Evolutionary conservation across 2,329 filamentous ascomycete genomes (phyloP).

Genomic region (Gnomoniopsis smithogilvyi): DNA sequence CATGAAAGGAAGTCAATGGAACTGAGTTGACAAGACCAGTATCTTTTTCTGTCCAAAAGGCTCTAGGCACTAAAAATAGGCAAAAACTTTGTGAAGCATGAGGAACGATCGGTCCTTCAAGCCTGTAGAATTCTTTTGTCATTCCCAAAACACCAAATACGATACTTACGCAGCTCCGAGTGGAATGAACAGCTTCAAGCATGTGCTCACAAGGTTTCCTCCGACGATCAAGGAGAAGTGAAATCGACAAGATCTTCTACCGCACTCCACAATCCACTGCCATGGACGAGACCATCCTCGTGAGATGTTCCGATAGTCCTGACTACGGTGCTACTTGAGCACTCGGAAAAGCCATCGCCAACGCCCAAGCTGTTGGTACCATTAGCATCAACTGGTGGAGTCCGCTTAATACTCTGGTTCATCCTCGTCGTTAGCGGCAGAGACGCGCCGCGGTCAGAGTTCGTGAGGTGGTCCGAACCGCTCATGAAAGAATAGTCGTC

Average conservation of each 20-base stretch:
- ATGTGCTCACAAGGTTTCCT: conserved; percentile 4
- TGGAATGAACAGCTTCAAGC: background rate
- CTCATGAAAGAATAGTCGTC: conserved; percentile 10
- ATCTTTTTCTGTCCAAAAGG: conserved; percentile 1
- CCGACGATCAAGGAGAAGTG: background rate
- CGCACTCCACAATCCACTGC: conserved; percentile 1
- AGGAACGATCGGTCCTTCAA: background rate
- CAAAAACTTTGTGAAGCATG: background rate
- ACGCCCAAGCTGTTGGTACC: background rate
- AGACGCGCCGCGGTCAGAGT: background rate
- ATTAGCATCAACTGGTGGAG: background rate
- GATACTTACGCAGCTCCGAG: too few species aligned
- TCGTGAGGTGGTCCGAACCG: conserved; percentile 9
- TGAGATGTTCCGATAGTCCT: background rate
- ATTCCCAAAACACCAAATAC: background rate
- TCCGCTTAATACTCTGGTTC: conserved; percentile 11
- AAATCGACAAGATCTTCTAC: conserved; percentile 1
- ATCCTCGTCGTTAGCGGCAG: conserved; percentile 8
- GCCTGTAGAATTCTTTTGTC: background rate
- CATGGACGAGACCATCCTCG: background rate
- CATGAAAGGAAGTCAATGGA: background rate
- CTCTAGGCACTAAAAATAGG: conserved; percentile 1
- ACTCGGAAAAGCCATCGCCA: conserved; percentile 14
- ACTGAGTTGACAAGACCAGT: background rate
- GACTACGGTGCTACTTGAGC: conserved; percentile 14